Base-by-base conservation (phyloP, 2,329 filamentous ascomycete genomes). In the Trichoderma afroharzianum region DNA sequence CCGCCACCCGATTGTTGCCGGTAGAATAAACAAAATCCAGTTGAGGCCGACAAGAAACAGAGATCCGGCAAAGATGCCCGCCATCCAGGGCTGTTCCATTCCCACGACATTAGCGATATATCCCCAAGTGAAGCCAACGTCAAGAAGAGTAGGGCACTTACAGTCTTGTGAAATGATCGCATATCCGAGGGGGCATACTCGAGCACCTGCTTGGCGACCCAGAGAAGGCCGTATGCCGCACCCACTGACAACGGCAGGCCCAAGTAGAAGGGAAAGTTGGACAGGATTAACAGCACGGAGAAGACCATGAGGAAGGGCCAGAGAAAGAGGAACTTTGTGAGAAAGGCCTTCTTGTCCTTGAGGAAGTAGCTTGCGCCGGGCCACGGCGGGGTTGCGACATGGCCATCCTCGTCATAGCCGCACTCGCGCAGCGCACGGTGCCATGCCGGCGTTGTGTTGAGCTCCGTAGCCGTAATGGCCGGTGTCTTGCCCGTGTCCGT, bases 401-500 rank as follows among this genome's bases (percentile, higher is more conserved):
- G 93, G 2, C 90, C 96, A 72, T 96, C 91, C 68, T 91, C 85
- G 75, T 94, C 90, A 79, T 94, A 98, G 0, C 95, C 95, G 74
- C 91, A 93, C 79, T 97, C 94, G 71, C 90, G 87, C 39, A 98
- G 85, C 6, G 95, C 94, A 75, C 91, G 88, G 75, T 92, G 91
- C 93, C 95, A 98, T 66, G 94, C 90, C 28, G 88, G 86, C 62
- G 88, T 86, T 0, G 94, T 97, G 79, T 96, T 97, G 86, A 99
- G 95, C 80, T 98, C 96, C 76, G 90, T 87, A 1, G 96, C 95
- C 9, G 95, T 97, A 68, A 91, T 88, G 0, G 91, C 88, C 0
- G 96, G 96, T 8, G 94, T 96, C 86, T 99, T 98, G 74, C 95
- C 95, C 61, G 94, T 93, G 68, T 90, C 88, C 32, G 95, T 98